Conservation (phyloP, 345 rosid genomes). For the Gossypium herbaceum region DNA sequence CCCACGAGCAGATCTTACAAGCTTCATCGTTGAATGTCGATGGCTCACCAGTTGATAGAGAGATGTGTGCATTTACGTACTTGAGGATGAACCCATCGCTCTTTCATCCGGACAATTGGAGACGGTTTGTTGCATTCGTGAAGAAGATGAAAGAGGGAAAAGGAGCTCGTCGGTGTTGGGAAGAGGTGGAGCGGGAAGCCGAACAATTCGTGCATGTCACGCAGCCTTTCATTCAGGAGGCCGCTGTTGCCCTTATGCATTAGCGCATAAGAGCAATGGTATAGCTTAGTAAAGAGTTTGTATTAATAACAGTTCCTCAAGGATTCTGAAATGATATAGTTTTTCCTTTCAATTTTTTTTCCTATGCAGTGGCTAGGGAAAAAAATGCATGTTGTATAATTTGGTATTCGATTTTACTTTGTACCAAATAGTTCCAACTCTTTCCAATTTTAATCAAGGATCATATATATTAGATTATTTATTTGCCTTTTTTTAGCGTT, state of each 20-base stretch:
- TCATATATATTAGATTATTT: too few species aligned
- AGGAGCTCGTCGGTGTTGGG: constrained; percentile 48
- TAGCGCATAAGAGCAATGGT: constrained; percentile 18
- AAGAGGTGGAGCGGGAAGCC: constrained; percentile 91
- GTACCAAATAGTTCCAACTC: not conserved
- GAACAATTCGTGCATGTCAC: constrained; percentile 73
- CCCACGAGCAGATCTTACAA: constrained; percentile 69
- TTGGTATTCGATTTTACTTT: not conserved
- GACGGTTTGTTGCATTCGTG: constrained; percentile 77
- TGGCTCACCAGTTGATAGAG: constrained; percentile 30
- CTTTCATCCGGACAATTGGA: constrained; percentile 79
- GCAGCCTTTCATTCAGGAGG: constrained; percentile 73
- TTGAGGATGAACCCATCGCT: constrained; percentile 83
- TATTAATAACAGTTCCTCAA: not conserved
- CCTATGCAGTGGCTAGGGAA: constrained; percentile 20
- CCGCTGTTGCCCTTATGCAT: constrained; percentile 63
- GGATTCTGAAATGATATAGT: constrained; percentile 20
- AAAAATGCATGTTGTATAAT: not conserved
- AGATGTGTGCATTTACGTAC: constrained; percentile 98
- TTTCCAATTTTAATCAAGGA: too few species aligned
- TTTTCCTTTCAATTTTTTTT: constrained; percentile 14
- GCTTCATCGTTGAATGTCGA: constrained; percentile 57
- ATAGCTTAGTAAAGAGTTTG: not conserved
- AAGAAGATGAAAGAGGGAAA: constrained; percentile 92
- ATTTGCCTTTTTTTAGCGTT: too few species aligned